Conservation (phyloP, 139 green algal species). For the Ettlia oleoabundans region DNA sequence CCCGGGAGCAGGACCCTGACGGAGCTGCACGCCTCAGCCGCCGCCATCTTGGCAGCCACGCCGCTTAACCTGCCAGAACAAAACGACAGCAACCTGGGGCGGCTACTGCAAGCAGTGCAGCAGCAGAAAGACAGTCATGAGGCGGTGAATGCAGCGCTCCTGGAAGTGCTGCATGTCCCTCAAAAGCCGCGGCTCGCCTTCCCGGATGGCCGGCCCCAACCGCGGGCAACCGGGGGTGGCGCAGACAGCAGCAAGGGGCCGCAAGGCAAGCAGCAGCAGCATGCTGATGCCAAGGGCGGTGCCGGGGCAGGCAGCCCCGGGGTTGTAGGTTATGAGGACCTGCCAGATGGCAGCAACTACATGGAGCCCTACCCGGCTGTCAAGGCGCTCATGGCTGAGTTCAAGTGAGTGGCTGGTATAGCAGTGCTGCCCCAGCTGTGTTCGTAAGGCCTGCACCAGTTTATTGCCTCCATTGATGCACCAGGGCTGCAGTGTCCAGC, state of each 20-base stretch:
- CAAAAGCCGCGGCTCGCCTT: constrained; percentile 26
- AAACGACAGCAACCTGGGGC: constrained; percentile 5
- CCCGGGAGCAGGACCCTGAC: background rate
- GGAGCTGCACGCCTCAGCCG: background rate
- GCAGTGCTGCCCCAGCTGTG: background rate
- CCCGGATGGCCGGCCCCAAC: background rate
- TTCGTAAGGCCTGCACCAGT: no score
- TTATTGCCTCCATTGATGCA: no score
- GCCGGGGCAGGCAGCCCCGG: background rate
- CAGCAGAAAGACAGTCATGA: background rate
- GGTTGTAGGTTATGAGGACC: background rate
- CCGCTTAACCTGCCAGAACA: background rate
- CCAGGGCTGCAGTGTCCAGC: no score
- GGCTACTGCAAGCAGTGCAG: constrained; percentile 2
- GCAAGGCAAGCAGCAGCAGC: background rate
- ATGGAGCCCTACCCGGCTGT: constrained; percentile 12
- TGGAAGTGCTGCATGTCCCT: constrained; percentile 7
- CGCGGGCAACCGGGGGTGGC: no score
- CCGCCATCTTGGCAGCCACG: background rate
- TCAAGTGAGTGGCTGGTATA: background rate
- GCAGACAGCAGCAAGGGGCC: background rate
- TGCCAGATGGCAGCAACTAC: background rate
- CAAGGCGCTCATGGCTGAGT: constrained; percentile 8
- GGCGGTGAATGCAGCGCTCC: constrained; percentile 5
- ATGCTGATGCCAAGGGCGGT: background rate